phyloP scores from a whole-genome alignment of 768 basidiomycete genomes.

The Zangia roseola region DNA sequence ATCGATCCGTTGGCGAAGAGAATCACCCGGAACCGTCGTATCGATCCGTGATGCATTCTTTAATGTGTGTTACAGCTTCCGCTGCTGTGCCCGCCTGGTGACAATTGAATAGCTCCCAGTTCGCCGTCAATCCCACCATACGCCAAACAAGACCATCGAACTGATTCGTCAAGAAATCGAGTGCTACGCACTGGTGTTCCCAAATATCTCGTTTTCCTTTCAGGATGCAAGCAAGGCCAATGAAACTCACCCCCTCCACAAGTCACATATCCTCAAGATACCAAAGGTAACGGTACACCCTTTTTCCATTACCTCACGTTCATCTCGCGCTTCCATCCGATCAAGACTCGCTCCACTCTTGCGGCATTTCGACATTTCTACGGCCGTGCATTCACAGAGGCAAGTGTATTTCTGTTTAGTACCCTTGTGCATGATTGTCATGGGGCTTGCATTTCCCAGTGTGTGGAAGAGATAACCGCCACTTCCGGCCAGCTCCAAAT shows the following conservation, averaged over 20 bases:
- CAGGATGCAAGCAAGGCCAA: slow-evolving; percentile 48
- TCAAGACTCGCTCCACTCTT: slow-evolving; percentile 63
- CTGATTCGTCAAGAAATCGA: slow-evolving; percentile 72
- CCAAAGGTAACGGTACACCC: slow-evolving; percentile 52
- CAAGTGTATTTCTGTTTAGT: slow-evolving; percentile 31
- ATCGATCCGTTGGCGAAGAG: slow-evolving; percentile 72
- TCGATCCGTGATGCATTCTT: slow-evolving; percentile 88
- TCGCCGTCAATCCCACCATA: slow-evolving; percentile 69
- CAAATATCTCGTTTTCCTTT: slow-evolving; percentile 65
- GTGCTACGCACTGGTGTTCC: slow-evolving; percentile 69
- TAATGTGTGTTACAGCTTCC: slow-evolving; percentile 52
- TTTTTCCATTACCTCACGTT: slow-evolving; percentile 10
- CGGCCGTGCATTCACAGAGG: slow-evolving; percentile 71
- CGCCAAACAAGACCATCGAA: slow-evolving; percentile 58
- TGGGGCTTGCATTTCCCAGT: slow-evolving; percentile 41
- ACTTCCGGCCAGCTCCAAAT: slow-evolving; percentile 51
- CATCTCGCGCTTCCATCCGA: slow-evolving; percentile 21
- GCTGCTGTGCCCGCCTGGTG: slow-evolving; percentile 1
- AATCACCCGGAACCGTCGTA: slow-evolving; percentile 76
- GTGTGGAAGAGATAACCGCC: slow-evolving; percentile 62
- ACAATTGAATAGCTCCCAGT: slow-evolving; percentile 63
- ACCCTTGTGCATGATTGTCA: slow-evolving; percentile 5
- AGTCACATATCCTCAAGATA: slow-evolving; percentile 54
- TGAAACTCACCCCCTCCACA: slow-evolving; percentile 34
- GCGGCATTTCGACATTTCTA: slow-evolving; percentile 70